These are phyloP conservation scores for Naegleria gruberi DNA, from an alignment of 208 protist species.

Conservation along the genomic window DNA sequence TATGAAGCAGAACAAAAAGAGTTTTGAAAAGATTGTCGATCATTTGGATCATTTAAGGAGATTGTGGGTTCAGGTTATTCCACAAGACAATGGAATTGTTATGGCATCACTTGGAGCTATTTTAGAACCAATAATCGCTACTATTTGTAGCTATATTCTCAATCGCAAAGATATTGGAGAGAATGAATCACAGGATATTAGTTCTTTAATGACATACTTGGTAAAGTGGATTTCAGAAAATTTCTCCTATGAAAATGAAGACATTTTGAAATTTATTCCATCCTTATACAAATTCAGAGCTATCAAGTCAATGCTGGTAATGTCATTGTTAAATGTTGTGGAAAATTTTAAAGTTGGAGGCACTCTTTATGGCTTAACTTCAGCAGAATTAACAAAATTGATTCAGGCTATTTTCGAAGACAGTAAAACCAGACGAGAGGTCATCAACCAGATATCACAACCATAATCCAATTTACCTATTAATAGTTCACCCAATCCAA, in stretches of 20 bases:
- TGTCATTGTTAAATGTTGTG: neutral
- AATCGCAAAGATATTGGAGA: neutral
- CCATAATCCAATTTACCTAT: too few relatives aligned
- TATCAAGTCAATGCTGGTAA: neutral
- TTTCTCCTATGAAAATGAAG: neutral
- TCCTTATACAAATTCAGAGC: neutral
- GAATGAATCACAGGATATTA: neutral
- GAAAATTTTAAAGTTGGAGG: neutral
- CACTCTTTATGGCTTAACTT: neutral
- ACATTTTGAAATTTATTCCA: neutral
- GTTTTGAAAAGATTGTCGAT: neutral
- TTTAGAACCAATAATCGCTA: neutral
- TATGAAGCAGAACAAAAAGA: neutral
- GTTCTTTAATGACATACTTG: neutral
- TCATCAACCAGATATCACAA: neutral
- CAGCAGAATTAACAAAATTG: neutral
- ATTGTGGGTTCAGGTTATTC: neutral
- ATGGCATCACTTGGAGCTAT: neutral
- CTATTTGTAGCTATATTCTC: neutral
- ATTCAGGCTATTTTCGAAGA: neutral
- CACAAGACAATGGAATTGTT: neutral
- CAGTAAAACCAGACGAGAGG: neutral
- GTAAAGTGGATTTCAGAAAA: neutral
- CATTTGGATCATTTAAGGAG: neutral
- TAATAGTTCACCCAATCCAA: too few relatives aligned